Evolutionary conservation across 495 filamentous ascomycete species (phyloP), one percentile per base, ranked within the genome.

Genomic region (Hypomontagnella monticulosa): DNA sequence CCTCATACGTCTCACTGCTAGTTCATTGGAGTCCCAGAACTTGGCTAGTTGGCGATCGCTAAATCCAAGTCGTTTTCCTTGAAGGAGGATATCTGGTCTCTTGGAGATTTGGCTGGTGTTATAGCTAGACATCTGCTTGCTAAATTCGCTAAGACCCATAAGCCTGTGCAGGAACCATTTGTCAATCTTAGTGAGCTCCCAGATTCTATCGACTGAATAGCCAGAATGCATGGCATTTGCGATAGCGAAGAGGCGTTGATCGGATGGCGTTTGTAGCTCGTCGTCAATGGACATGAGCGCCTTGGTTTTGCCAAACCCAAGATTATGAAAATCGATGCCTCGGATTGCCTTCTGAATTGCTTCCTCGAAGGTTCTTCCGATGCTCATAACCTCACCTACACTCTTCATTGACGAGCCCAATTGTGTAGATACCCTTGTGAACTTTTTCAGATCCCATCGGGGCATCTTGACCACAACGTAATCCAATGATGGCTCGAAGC

Each of bases 401-500:
- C 92, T 96, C 90, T 99, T 99, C 95, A 99, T 99, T 11, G 95
- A 97, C 6, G 95, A 98, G 33, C 91, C 92, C 5, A 99, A 88
- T 77, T 93, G 87, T 3, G 93, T 97, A 6, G 94, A 97, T 15
- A 98, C 95, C 55, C 95, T 89, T 23, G 91, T 94, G 79, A 99
- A 99, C 78, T 99, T 99, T 83, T 98, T 98, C 63, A 99, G 77
- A 79, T 99, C 95, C 95, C 95, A 99, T 61, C 95, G 86, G 15
- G 95, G 95, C 78, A 99, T 99, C 84, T 99, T 99, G 56, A 99
- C 95, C 19, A 98, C 95, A 44, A 97, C 94, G 75, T 99, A 99
- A 75, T 99, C 95, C 0, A 99, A 84, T 2, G 95, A 99, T n/a
- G 95, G 95, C 75, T 99, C 95, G 78, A 99, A 99, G 83, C 95